phyloP scores from a whole-genome alignment of 345 rosid genomes.

The Hypericum androsaemum region DNA sequence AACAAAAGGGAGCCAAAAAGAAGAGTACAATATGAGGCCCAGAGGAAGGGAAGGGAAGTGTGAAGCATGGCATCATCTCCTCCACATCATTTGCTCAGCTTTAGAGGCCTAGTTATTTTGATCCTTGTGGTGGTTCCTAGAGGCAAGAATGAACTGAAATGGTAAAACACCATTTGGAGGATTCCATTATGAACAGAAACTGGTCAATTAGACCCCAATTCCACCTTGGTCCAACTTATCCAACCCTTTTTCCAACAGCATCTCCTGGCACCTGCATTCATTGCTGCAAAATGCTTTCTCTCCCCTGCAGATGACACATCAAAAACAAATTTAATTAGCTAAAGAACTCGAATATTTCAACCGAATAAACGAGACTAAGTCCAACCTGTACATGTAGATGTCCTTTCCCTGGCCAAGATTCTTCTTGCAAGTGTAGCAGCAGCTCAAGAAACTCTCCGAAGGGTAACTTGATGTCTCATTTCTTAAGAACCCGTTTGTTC shows the following conservation, averaged over 20 bases:
- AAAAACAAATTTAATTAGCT: background rate
- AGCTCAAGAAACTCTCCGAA: constrained; percentile 63
- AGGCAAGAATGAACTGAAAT: no score
- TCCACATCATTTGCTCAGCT: no score
- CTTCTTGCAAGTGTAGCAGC: constrained; percentile 68
- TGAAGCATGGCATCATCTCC: no score
- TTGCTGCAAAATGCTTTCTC: constrained; percentile 89
- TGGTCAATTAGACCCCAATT: background rate
- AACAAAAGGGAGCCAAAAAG: no score
- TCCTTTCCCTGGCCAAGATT: constrained; percentile 69
- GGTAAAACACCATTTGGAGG: no score
- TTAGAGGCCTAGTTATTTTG: no score
- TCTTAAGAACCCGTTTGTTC: constrained; percentile 13
- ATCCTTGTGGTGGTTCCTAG: no score
- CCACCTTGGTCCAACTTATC: constrained; percentile 8
- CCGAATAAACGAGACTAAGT: constrained; percentile 7
- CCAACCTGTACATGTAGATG: constrained; percentile 89
- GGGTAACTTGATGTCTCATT: constrained; percentile 19
- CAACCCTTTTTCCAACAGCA: constrained; percentile 41
- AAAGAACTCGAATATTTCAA: constrained; percentile 1
- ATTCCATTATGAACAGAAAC: no score
- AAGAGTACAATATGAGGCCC: no score
- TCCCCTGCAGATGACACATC: constrained; percentile 38
- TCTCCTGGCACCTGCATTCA: constrained; percentile 70
- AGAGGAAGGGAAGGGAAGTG: no score